phyloP scores from a whole-genome alignment of 2,329 filamentous ascomycete species.

The Penicillium sp. region DNA sequence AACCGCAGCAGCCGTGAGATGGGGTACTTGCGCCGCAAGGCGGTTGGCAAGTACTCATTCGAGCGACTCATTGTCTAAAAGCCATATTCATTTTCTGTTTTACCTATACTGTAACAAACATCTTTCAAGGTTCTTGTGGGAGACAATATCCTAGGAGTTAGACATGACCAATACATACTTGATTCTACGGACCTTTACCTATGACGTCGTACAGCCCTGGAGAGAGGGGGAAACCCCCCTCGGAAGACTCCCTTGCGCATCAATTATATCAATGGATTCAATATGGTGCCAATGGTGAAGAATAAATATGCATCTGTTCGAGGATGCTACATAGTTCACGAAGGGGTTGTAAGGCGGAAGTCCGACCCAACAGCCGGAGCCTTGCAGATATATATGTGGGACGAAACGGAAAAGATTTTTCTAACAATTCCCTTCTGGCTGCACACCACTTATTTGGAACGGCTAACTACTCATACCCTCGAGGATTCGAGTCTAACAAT shows the following conservation, averaged over 20 bases:
- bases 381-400: slow-evolving; percentile 11
- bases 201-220: background rate
- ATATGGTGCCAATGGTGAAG: background rate
- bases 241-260: slow-evolving; percentile 1
- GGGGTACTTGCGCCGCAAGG: slow-evolving; percentile 75
- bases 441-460: background rate
- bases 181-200: background rate
- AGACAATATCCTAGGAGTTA: slow-evolving; percentile 24
- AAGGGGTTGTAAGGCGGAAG: background rate
- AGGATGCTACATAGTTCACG: background rate
- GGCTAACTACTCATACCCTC: background rate
- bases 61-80: slow-evolving; percentile 70
- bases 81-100: slow-evolving; percentile 25
- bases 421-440: background rate
- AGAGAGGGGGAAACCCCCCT: no score
- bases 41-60: slow-evolving; percentile 78
- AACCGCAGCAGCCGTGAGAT: slow-evolving; percentile 71
- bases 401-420: background rate
- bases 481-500: background rate
- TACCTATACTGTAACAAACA: slow-evolving; percentile 18
- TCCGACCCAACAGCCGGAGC: background rate
- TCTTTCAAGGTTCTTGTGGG: slow-evolving; percentile 9
- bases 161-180: slow-evolving; percentile 11
- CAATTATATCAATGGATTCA: background rate
- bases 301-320: background rate